phyloP scores from a whole-genome alignment of 2,329 filamentous ascomycete genomes.

The Fulvia fulva region DNA sequence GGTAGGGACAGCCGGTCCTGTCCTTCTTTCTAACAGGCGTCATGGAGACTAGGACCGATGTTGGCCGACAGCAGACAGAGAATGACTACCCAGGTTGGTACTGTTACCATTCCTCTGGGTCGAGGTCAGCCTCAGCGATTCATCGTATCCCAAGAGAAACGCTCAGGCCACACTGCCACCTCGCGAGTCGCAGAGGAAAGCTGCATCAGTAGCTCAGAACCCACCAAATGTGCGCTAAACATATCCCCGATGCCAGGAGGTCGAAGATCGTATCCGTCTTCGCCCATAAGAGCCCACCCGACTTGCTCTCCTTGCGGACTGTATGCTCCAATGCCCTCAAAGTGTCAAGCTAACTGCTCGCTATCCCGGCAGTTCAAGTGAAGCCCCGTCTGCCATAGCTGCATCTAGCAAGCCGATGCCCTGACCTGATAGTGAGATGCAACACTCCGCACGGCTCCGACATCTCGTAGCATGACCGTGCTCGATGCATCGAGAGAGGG shows the following conservation, averaged over 20 bases:
- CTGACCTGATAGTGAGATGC: conserved; percentile 15
- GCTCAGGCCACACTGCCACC: conserved; percentile 41
- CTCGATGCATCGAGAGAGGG: conserved; percentile 22
- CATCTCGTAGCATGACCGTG: conserved; percentile 21
- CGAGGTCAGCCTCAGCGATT: conserved; percentile 41
- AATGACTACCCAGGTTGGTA: conserved; percentile 24
- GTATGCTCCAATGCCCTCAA: neutral
- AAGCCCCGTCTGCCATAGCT: conserved; percentile 2
- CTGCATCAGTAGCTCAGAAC: conserved; percentile 42
- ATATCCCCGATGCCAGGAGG: conserved; percentile 30
- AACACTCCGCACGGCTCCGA: conserved; percentile 22
- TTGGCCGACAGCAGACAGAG: conserved; percentile 26
- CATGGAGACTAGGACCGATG: conserved; percentile 29
- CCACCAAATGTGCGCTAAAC: conserved; percentile 38
- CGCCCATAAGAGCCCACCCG: conserved; percentile 10
- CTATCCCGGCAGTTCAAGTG: neutral
- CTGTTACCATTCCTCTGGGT: conserved; percentile 36
- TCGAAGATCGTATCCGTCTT: conserved; percentile 8
- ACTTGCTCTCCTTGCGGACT: conserved; percentile 18
- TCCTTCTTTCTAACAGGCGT: conserved; percentile 25
- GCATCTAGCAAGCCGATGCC: conserved; percentile 14
- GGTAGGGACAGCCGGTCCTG: conserved; percentile 29
- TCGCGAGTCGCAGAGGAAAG: conserved; percentile 43
- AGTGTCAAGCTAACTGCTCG: neutral
- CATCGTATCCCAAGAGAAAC: conserved; percentile 37